Conservation (phyloP, 495 filamentous ascomycete genomes). For the Mytilinidion resinicola region DNA sequence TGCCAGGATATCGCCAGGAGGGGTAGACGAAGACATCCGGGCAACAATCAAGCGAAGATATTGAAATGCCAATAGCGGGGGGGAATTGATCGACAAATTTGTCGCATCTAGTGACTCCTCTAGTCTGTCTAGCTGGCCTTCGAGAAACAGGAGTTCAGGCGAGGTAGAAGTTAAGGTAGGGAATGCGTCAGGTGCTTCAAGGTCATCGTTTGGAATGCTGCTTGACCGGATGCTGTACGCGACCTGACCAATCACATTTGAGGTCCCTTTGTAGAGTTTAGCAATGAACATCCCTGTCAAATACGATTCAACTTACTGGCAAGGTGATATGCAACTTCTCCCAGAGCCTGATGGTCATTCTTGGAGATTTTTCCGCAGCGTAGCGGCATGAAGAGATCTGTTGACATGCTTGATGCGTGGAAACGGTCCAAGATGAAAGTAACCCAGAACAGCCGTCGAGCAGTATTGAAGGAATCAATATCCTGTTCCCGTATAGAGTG, state of each 20-base stretch:
- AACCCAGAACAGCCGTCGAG: slow-evolving; percentile 22
- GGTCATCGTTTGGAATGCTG: slow-evolving; percentile 19
- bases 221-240: slow-evolving; percentile 8
- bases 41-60: slow-evolving; percentile 21
- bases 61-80: slow-evolving; percentile 19
- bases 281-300: background rate
- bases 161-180: slow-evolving; percentile 7
- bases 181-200: slow-evolving; percentile 10
- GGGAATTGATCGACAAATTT: slow-evolving; percentile 11
- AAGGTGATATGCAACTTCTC: slow-evolving; percentile 21
- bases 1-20: slow-evolving; percentile 13
- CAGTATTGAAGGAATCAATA: slow-evolving; percentile 11
- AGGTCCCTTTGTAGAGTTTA: slow-evolving; percentile 9
- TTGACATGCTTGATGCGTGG: slow-evolving; percentile 15
- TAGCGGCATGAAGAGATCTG: slow-evolving; percentile 15
- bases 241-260: slow-evolving; percentile 22
- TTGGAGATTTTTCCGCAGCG: slow-evolving; percentile 11
- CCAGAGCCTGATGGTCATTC: slow-evolving; percentile 12
- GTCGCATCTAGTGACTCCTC: slow-evolving; percentile 18
- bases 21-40: slow-evolving; percentile 2
- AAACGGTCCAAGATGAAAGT: slow-evolving; percentile 25
- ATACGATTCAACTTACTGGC: slow-evolving; percentile 10
- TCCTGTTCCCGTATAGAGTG: slow-evolving; percentile 12
- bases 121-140: slow-evolving; percentile 15
- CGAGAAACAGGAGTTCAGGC: slow-evolving; percentile 16